Conservation (phyloP, 2,329 filamentous ascomycete species). For the Mycosphaerella arachidis region DNA sequence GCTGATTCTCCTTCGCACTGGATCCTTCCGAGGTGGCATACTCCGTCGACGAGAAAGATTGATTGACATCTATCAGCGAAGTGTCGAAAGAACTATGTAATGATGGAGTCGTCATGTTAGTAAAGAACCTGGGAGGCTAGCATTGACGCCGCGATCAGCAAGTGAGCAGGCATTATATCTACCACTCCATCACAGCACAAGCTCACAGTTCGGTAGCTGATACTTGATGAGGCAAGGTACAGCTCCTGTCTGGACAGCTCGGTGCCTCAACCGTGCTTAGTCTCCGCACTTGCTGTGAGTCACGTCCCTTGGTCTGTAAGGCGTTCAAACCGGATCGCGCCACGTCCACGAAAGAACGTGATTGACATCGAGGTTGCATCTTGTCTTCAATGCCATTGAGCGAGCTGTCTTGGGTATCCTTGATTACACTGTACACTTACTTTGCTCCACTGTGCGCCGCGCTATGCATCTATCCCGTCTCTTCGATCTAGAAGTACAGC, state of each 20-base stretch:
- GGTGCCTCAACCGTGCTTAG: not conserved
- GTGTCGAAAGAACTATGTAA: constrained; percentile 15
- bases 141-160: too few relatives aligned
- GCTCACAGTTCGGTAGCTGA: not conserved
- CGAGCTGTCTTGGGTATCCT: constrained; percentile 3
- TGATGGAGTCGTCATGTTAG: constrained; percentile 12
- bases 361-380: not conserved
- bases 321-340: not conserved
- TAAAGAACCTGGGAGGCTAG: not conserved
- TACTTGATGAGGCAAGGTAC: not conserved
- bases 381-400: not conserved
- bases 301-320: not conserved
- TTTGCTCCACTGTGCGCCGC: not conserved
- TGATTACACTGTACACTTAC: not conserved
- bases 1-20: constrained; percentile 4
- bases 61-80: constrained; percentile 12
- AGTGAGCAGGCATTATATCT: not conserved
- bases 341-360: constrained; percentile 1
- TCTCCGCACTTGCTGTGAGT: constrained; percentile 7
- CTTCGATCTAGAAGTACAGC: constrained; percentile 42
- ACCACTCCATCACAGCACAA: not conserved
- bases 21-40: constrained; percentile 4
- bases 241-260: not conserved
- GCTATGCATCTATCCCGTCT: not conserved
- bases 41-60: constrained; percentile 17